These are phyloP conservation scores for Vicia sativa DNA, from an alignment of 306 rosid genomes.

Conservation along the genomic window DNA sequence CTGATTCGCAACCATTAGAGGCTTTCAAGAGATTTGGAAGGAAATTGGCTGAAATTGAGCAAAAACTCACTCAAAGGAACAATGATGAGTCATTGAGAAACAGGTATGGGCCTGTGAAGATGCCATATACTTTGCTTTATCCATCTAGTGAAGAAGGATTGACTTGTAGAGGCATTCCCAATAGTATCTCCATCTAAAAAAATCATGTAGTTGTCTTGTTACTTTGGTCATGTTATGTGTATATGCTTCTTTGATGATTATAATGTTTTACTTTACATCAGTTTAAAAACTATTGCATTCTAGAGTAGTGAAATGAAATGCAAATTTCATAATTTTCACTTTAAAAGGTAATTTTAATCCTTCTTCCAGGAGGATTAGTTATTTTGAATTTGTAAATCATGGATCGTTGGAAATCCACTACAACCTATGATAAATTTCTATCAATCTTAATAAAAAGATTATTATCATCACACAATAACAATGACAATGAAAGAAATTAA, in stretches of 20 bases:
- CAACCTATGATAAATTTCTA: too few species aligned
- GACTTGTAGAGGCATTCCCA: slow-evolving; percentile 74
- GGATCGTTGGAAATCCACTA: too few species aligned
- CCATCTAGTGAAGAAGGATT: slow-evolving; percentile 68
- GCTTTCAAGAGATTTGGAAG: slow-evolving; percentile 42
- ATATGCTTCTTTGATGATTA: not conserved
- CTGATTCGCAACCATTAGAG: slow-evolving; percentile 9
- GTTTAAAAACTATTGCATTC: too few species aligned
- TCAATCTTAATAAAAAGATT: too few species aligned
- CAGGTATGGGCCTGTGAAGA: slow-evolving; percentile 61
- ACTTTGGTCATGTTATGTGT: not conserved
- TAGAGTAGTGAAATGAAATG: too few species aligned
- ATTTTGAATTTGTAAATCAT: too few species aligned
- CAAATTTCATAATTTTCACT: too few species aligned
- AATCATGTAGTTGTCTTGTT: not conserved
- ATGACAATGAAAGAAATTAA: too few species aligned
- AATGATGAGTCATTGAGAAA: slow-evolving; percentile 42
- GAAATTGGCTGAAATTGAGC: slow-evolving; percentile 39
- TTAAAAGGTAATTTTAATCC: too few species aligned
- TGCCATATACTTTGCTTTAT: slow-evolving; percentile 74
- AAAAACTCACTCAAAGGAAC: slow-evolving; percentile 39
- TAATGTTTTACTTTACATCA: not conserved
- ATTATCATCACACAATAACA: too few species aligned
- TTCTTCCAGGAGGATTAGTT: too few species aligned
- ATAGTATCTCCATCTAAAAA: slow-evolving; percentile 60